Conservation (phyloP, 371 early-diverging fungal genomes). For the Mortierella sp. region DNA sequence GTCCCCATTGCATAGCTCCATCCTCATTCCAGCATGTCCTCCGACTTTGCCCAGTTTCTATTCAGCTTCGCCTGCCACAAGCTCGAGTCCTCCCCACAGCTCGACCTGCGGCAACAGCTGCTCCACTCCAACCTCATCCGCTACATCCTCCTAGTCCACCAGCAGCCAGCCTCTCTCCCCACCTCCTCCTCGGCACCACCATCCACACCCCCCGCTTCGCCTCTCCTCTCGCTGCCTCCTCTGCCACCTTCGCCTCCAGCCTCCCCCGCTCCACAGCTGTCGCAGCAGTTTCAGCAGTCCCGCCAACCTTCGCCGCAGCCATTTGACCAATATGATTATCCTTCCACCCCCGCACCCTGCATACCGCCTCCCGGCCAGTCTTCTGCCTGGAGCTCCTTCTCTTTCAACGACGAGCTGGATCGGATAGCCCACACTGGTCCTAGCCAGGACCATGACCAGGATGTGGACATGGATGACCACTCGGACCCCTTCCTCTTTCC, state of each 20-base stretch:
- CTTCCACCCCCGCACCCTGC: background rate
- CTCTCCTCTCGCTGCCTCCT: conserved; percentile 15
- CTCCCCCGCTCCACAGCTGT: conserved; percentile 15
- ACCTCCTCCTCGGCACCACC: background rate
- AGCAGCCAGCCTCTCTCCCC: background rate
- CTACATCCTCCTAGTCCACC: conserved; percentile 43
- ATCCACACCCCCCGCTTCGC: conserved; percentile 10
- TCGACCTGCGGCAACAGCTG: conserved; percentile 47
- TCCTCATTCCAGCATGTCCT: conserved; percentile 15
- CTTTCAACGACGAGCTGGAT: conserved; percentile 37
- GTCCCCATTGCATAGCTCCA: background rate
- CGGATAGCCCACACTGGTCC: conserved; percentile 24
- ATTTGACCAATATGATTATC: no score
- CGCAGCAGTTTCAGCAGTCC: background rate
- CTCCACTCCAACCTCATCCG: conserved; percentile 52
- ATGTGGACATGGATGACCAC: conserved; percentile 33
- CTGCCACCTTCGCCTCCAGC: conserved; percentile 16
- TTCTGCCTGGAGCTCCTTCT: conserved; percentile 31
- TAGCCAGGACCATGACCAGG: conserved; percentile 13
- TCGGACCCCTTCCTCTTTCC: conserved; percentile 2
- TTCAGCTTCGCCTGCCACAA: conserved; percentile 50
- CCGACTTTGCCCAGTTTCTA: conserved; percentile 38
- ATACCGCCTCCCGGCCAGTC: background rate
- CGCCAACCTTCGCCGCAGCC: conserved; percentile 1
- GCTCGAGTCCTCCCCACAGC: conserved; percentile 39